Evolutionary conservation across 1,284 basidiomycete species (phyloP), one percentile per base, ranked within the genome.

Genomic region (Austroboletus olivaceoglutinosus): DNA sequence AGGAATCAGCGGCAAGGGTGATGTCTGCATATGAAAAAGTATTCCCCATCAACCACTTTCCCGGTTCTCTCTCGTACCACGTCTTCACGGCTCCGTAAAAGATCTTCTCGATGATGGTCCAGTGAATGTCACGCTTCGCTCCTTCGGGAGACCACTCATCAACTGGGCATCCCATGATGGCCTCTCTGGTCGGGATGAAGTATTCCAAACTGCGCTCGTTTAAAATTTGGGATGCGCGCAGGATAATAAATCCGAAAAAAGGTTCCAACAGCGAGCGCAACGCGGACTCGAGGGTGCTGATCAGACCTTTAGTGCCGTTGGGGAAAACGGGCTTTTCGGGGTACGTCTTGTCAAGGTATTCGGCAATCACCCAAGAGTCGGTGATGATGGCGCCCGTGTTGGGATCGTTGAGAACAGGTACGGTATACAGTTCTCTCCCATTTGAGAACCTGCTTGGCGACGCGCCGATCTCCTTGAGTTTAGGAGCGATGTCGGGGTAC

Each of bases 311-410:
- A 2, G 69, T 67, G 22, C 62, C 62, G 1, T 55, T 19, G 1
- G 73, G 73, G 39, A 80, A 64, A 16, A 75, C 50, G 0, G 69
- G 71, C 4, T 69, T 70, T 27, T 70, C 61, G 0, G 75, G 72
- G 53, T 77, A 77, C 16, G 70, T 69, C 43, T 62, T 57, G 50
- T 80, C 77, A 23, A 80, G 69, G 51, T 77, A 79, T 34, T 68
- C 61, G 0, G 74, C 68, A 38, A 77, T 77, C 27, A 51, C 53
- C 37, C 56, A 60, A 3, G 73, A 77, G 45, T 74, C 72, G 30
- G 65, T 63, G 38, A 77, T 45, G 33, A 65, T 44, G 7, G 56
- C 63, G 2, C 68, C 63, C 0, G 69, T 70, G 25, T 62, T 53
- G 11, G 37, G 37, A 21, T 38, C 37, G 37, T 13, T 38, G 18